These are phyloP conservation scores for Mortierella sp. DNA, from an alignment of 371 early-diverging fungal genomes.

Conservation along the genomic window DNA sequence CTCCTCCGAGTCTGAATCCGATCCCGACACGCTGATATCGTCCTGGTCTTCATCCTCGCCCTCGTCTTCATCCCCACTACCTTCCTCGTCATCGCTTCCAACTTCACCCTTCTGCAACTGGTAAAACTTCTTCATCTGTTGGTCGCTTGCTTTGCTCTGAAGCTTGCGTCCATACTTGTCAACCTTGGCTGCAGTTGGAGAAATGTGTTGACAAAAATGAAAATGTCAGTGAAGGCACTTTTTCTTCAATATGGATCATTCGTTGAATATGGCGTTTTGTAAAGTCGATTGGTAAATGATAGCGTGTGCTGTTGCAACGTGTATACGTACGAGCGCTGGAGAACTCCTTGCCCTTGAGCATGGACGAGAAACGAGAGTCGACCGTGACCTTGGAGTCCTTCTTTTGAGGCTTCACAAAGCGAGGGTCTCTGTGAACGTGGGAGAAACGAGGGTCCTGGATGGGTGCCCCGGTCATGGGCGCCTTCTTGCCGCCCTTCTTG, in stretches of 20 bases:
- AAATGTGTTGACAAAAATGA: not conserved
- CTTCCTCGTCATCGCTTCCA: conserved; percentile 49
- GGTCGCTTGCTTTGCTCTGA: conserved; percentile 63
- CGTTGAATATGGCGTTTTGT: not conserved
- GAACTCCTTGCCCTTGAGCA: conserved; percentile 86
- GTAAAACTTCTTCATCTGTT: conserved; percentile 72
- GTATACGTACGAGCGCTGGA: conserved; percentile 70
- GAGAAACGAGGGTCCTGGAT: conserved; percentile 87
- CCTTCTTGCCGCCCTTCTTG: conserved; percentile 35
- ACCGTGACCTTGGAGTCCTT: conserved; percentile 88
- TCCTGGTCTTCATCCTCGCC: conserved; percentile 65
- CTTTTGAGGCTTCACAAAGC: conserved; percentile 87
- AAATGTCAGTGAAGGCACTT: not conserved
- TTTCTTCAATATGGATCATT: not conserved
- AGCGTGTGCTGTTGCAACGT: not conserved
- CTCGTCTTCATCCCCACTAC: conserved; percentile 60
- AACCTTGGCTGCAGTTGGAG: conserved; percentile 70
- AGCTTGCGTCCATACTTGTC: conserved; percentile 91
- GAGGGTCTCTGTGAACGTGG: conserved; percentile 88
- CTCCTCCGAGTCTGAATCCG: conserved; percentile 15
- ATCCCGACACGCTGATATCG: conserved; percentile 29
- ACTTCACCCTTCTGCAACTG: conserved; percentile 62
- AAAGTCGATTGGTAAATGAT: not conserved
- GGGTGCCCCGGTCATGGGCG: conserved; percentile 22
- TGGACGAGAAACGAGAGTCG: conserved; percentile 88